phyloP scores from a whole-genome alignment of 164 flowering plant species.

The Cinnamomum micranthum region DNA sequence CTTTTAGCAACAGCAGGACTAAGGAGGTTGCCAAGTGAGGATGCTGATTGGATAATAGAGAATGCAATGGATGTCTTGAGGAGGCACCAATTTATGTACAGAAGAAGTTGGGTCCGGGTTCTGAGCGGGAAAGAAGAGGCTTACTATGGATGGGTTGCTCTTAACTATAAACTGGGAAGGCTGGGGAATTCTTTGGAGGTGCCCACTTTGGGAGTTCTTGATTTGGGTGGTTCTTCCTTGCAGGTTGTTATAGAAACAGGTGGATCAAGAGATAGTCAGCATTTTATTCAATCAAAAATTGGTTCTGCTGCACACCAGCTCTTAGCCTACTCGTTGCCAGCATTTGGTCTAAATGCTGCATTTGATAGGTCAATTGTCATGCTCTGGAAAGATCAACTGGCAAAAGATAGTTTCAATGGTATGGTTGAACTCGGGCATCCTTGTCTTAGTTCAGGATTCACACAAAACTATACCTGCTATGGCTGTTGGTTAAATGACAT shows the following conservation, averaged over 20 bases:
- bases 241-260: constrained; percentile 54
- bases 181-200: constrained; percentile 25
- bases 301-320: constrained; percentile 42
- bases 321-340: constrained; percentile 51
- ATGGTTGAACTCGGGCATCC: constrained; percentile 49
- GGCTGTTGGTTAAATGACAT: constrained; percentile 29
- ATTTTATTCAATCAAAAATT: constrained; percentile 36
- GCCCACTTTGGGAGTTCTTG: constrained; percentile 57
- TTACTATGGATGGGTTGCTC: constrained; percentile 69
- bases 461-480: constrained; percentile 46
- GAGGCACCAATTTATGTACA: constrained; percentile 33
- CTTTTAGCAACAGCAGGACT: constrained; percentile 61
- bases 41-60: constrained; percentile 40
- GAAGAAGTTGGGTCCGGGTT: constrained; percentile 48
- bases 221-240: constrained; percentile 76
- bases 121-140: constrained; percentile 74
- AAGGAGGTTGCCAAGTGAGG: constrained; percentile 33
- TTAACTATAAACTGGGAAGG: constrained; percentile 50
- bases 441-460: constrained; percentile 45
- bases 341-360: constrained; percentile 65
- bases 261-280: constrained; percentile 15
- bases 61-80: constrained; percentile 48
- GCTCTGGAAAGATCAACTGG: constrained; percentile 29
- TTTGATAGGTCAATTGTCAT: constrained; percentile 53
- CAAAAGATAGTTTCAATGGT: constrained; percentile 11